These are phyloP conservation scores for Amanita subjunquillea DNA, from an alignment of 768 basidiomycete species.

Conservation along the genomic window DNA sequence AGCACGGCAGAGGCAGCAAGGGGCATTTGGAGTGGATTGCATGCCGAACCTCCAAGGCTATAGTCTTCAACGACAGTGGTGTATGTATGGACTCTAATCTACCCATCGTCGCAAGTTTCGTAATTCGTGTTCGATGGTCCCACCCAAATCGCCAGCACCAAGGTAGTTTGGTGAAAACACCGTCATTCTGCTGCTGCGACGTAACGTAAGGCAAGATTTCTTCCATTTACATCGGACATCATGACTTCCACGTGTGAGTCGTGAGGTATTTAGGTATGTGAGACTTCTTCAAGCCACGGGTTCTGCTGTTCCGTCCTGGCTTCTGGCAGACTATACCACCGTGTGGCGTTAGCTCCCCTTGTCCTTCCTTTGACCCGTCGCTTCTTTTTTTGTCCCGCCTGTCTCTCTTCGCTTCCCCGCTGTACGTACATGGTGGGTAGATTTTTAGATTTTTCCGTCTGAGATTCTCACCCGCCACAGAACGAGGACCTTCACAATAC, in stretches of 20 bases:
- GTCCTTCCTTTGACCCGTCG: constrained; percentile 8
- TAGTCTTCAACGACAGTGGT: constrained; percentile 13
- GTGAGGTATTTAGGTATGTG: constrained; percentile 29
- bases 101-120: not conserved
- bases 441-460: not conserved
- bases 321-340: constrained; percentile 7
- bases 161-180: not conserved
- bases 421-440: not conserved
- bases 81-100: constrained; percentile 5
- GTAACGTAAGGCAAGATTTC: constrained; percentile 19
- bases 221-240: constrained; percentile 23
- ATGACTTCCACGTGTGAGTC: constrained; percentile 33
- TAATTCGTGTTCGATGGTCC: constrained; percentile 1
- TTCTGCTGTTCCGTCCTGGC: constrained; percentile 7
- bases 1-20: constrained; percentile 72
- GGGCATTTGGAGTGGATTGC: constrained; percentile 87
- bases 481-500: constrained; percentile 20
- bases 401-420: not conserved
- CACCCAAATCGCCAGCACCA: not conserved
- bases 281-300: constrained; percentile 7
- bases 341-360: constrained; percentile 9
- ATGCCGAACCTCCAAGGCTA: constrained; percentile 56
- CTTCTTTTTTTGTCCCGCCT: constrained; percentile 8
- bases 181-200: constrained; percentile 10
- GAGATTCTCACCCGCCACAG: constrained; percentile 7